Evolutionary conservation across 495 filamentous ascomycete genomes (phyloP).

Genomic region (Talaromyces nanjingensis): DNA sequence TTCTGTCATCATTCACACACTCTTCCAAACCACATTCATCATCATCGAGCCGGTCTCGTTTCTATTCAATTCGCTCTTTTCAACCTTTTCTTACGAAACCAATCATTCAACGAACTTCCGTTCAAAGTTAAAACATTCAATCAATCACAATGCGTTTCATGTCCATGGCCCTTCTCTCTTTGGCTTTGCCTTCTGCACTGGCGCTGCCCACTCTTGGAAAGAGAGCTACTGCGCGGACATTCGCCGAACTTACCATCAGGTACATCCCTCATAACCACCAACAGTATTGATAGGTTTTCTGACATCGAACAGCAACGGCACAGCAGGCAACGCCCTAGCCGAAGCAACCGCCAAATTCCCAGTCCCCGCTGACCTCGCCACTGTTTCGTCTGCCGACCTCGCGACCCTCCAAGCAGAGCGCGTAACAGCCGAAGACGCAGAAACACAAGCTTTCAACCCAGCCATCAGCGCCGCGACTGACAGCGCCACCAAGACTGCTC

Average conservation of each 20-base stretch:
- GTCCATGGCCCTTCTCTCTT: background rate
- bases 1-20: background rate
- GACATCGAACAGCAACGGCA: background rate
- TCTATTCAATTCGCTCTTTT: background rate
- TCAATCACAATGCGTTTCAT: background rate
- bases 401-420: conserved; percentile 5
- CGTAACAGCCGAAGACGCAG: conserved; percentile 2
- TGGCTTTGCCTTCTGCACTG: background rate
- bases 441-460: conserved; percentile 3
- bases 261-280: background rate
- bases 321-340: conserved; percentile 6
- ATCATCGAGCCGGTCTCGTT: background rate
- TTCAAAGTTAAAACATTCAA: background rate
- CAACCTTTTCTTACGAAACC: background rate
- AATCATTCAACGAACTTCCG: background rate
- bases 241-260: background rate
- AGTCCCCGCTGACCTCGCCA: background rate
- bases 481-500: background rate
- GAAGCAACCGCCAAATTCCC: conserved; percentile 10
- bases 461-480: background rate
- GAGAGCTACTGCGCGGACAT: background rate
- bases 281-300: background rate
- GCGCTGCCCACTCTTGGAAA: background rate
- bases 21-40: background rate
- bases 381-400: conserved; percentile 6